These are phyloP conservation scores for Pholiota molesta DNA, from an alignment of 768 basidiomycete genomes.

Conservation along the genomic window DNA sequence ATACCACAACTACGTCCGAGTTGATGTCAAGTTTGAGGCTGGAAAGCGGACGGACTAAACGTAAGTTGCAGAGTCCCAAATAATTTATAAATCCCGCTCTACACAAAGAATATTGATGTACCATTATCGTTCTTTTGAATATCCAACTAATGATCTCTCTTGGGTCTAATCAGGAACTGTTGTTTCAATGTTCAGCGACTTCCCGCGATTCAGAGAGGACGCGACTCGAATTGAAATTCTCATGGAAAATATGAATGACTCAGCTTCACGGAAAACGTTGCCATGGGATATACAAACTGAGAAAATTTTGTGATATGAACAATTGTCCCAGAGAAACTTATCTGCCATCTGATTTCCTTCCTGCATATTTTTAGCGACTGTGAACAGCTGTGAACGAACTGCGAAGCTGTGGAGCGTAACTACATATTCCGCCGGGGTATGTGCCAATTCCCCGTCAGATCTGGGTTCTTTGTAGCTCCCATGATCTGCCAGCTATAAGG, in stretches of 20 bases:
- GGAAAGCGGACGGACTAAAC: background rate
- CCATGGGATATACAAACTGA: background rate
- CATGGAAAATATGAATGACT: too few relatives aligned
- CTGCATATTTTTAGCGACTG: background rate
- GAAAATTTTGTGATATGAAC: background rate
- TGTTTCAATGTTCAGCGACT: background rate
- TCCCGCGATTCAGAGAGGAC: background rate
- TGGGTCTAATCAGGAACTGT: background rate
- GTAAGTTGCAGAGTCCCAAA: background rate
- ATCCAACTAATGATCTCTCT: background rate
- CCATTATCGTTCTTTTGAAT: background rate
- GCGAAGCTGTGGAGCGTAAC: background rate
- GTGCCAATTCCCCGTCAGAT: background rate
- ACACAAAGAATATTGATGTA: background rate
- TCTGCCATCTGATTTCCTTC: background rate
- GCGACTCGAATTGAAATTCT: too few relatives aligned
- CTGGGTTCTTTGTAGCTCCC: too few relatives aligned
- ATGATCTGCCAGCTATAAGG: too few relatives aligned
- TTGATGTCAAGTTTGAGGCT: slow-evolving; percentile 41
- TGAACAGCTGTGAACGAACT: too few relatives aligned
- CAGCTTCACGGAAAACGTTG: background rate
- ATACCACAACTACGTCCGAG: slow-evolving; percentile 72
- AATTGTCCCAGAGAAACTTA: background rate
- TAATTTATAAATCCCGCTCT: background rate
- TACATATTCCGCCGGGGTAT: background rate